Percentiles rank a stretch among this genome's conserved stretches.
Conservation (phyloP, 306 rosid species). For the Gastrolobium villosum region DNA sequence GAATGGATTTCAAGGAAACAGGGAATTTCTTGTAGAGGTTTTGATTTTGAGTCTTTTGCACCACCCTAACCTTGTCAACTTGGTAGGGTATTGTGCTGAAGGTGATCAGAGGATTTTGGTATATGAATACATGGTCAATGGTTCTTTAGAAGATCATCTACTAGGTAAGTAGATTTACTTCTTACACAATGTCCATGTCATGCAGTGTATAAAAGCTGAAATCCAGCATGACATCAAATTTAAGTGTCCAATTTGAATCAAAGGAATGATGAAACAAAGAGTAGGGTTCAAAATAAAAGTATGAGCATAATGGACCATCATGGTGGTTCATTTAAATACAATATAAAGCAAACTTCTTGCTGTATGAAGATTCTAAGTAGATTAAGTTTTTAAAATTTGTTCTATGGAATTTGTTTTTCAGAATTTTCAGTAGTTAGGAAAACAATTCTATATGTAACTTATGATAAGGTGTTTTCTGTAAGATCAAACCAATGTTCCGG, state of each 20-base stretch:
- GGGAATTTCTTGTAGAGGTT: conserved; percentile 93
- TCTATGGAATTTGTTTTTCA: background rate
- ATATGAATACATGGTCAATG: conserved; percentile 81
- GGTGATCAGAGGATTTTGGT: conserved; percentile 91
- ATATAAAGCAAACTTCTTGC: background rate
- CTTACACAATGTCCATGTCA: background rate
- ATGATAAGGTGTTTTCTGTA: background rate
- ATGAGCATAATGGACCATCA: background rate
- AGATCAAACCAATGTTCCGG: too few species aligned
- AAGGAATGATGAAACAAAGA: background rate
- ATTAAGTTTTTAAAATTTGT: background rate
- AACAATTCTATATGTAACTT: background rate
- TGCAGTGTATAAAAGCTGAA: background rate
- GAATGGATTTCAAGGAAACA: conserved; percentile 96
- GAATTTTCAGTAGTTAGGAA: background rate
- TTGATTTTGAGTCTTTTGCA: conserved; percentile 89
- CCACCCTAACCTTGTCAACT: conserved; percentile 85
- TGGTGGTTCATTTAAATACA: background rate
- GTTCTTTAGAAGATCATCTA: conserved; percentile 89
- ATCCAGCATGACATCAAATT: conserved; percentile 1
- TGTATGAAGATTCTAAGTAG: background rate
- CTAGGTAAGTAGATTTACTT: conserved; percentile 63
- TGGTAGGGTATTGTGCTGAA: conserved; percentile 93
- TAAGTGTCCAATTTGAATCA: background rate
- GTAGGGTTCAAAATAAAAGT: background rate